Evolutionary conservation across 805 yeast species (phyloP), one percentile per base, ranked within the genome.

Genomic region (Zygosaccharomyces kombuchaensis): DNA sequence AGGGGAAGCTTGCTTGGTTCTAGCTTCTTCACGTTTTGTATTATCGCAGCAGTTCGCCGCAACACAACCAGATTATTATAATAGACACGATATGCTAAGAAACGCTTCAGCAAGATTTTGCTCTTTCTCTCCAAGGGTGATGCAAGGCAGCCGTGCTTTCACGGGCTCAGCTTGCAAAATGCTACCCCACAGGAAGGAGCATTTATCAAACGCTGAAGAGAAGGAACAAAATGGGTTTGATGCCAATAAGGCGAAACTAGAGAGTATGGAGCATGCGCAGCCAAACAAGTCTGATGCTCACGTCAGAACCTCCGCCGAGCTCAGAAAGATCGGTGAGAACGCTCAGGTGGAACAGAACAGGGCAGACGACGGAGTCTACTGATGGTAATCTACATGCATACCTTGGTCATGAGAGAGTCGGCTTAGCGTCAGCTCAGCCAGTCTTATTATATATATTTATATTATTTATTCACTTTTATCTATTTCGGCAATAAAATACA

Each of bases 341-440:
- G 68, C 66, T 7, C 56, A 58, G 36, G 52, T 64, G 31, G 66
- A 63, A 41, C 68, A 64, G 45, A 62, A 63, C 36, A 59, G 68
- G 44, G 63, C 68, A 12, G 68, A 64, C 44, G 68, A 64, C 40
- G 68, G 68, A 22, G 66, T 63, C 21, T 64, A 63, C 43, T 62
- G 50, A 25, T 12, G 9, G 4, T 13, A 25, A 31, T 31, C 17
- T 21, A n/a, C 21, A 9, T 16, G 6, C 14, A 17, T 36, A 21
- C 13, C 13, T 13, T 42, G 12, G 30, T 17, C 34, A 31, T 27
- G 26, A 31, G 13, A 32, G 41, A 51, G 17, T 41, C 57, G 17
- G n/a, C 13, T 13, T 7, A 19, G 38, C 26, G 19, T 19, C 13
- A 12, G 21, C 22, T 32, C 3, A 2, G 12, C n/a, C 22, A 9